Evolutionary conservation across 441 rosid species (phyloP), one percentile per base, ranked within the genome.

Genomic region (Mallotus japonicus): DNA sequence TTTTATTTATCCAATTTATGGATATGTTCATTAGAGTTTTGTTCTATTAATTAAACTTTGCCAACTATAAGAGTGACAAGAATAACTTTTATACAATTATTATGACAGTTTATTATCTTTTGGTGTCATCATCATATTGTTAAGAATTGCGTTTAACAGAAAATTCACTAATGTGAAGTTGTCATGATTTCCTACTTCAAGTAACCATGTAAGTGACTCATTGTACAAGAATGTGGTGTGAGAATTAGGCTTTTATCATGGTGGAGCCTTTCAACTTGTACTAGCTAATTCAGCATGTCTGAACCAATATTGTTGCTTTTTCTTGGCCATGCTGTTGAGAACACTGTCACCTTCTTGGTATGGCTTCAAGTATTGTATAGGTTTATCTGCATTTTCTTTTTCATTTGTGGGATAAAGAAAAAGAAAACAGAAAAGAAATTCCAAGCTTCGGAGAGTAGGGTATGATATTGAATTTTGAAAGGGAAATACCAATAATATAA

Each of bases 381-480:
- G 32, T 24, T 24, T 20, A 22, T 60, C 34, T 59, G 49, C n/a
- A 16, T 15, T 24, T 59, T 71, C 24, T 28, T 56, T 47, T 15
- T 15, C 2, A 44, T 44, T 59, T 28, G 12, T 5, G 59, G 74
- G 65, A 71, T 16, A 70, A 53, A 28, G 12, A 6, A 24, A 20
- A 34, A 8, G 8, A 32, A 10, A 20, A 1, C 32, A 34, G n/a
- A 51, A 15, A 62, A n/a, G 46, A 61, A 54, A 16, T 7, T 19
- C 11, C 56, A n/a, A 59, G 20, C 34, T 57, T 42, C 51, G 49
- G 17, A 71, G 17, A 54, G 65, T 24, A 62, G 75, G 68, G 62
- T 51, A 71, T 50, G 64, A 7, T 50, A 8, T 50, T 17, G 20
- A 63, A 28, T 47, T 8, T 71, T 47, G 62, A 71, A 59, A 47